Evolutionary conservation across 768 basidiomycete species (phyloP).

Genomic region (Fibroporia radiculosa): DNA sequence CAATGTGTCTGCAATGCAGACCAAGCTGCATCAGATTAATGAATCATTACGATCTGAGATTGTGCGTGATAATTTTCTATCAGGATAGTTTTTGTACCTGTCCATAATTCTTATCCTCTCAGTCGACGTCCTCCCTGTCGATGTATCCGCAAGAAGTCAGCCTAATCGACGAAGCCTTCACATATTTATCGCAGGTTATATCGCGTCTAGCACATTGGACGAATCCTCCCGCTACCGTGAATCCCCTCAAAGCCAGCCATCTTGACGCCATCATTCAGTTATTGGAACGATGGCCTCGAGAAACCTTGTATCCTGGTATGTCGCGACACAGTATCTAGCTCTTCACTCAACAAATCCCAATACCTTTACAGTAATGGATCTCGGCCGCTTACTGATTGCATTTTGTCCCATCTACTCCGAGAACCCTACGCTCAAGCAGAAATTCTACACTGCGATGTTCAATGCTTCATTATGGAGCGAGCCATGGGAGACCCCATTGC

Average conservation of each 20-base stretch:
- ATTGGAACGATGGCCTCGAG: slow-evolving; percentile 66
- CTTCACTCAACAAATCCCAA: not conserved
- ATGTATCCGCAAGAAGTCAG: slow-evolving; percentile 58
- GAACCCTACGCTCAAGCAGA: slow-evolving; percentile 33
- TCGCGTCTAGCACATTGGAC: slow-evolving; percentile 26
- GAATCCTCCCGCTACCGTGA: slow-evolving; percentile 13
- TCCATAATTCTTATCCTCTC: not conserved
- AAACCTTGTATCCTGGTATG: slow-evolving; percentile 66
- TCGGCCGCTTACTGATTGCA: slow-evolving; percentile 68
- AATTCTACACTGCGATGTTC: slow-evolving; percentile 57
- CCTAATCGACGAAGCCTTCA: slow-evolving; percentile 55
- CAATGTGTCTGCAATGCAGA: slow-evolving; percentile 69
- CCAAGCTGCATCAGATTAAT: slow-evolving; percentile 71
- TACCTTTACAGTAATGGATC: slow-evolving; percentile 68
- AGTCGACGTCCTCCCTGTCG: slow-evolving; percentile 68
- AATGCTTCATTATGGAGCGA: slow-evolving; percentile 58
- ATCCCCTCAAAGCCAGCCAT: slow-evolving; percentile 37
- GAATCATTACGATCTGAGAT: slow-evolving; percentile 59
- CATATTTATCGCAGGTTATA: slow-evolving; percentile 45
- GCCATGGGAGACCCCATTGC: slow-evolving; percentile 45
- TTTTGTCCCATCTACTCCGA: slow-evolving; percentile 50
- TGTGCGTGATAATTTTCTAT: slow-evolving; percentile 36
- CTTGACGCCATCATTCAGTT: slow-evolving; percentile 56
- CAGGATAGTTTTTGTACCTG: not conserved
- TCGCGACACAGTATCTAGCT: not conserved